phyloP scores from a whole-genome alignment of 2,329 filamentous ascomycete genomes.

The Aspergillus sp. region DNA sequence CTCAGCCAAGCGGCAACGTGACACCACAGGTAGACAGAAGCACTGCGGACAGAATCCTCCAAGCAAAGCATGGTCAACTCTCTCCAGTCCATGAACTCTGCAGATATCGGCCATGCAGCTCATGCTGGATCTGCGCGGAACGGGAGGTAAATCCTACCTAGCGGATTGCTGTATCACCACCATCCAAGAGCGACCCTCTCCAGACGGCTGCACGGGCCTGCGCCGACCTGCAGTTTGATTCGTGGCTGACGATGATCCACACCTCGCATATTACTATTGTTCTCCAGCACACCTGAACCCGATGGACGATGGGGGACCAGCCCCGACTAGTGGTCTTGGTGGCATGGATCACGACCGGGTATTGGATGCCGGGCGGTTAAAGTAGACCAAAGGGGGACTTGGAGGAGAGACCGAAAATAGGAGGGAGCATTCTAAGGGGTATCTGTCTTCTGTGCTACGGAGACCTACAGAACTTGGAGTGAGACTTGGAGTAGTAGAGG shows the following conservation, averaged over 20 bases:
- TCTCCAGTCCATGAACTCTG: no score
- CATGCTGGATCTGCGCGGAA: no score
- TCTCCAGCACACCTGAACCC: neutral
- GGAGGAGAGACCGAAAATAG: neutral
- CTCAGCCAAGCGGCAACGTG: neutral
- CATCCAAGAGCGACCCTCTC: neutral
- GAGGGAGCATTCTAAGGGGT: no score
- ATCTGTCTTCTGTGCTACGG: neutral
- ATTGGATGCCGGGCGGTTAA: neutral
- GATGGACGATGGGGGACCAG: slow-evolving; percentile 5
- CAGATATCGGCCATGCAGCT: no score
- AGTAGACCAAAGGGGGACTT: neutral
- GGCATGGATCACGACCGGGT: neutral
- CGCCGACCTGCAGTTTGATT: neutral
- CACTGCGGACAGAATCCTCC: neutral
- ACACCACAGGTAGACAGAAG: neutral
- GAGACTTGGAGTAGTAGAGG: no score
- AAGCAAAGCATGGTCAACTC: neutral
- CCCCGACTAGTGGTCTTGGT: slow-evolving; percentile 8
- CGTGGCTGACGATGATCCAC: slow-evolving; percentile 2
- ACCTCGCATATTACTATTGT: slow-evolving; percentile 4
- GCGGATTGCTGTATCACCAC: no score
- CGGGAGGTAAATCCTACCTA: no score
- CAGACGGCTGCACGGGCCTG: slow-evolving; percentile 4
- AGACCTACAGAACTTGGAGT: no score